Evolutionary conservation across 2,329 filamentous ascomycete genomes (phyloP), one percentile per base, ranked within the genome.

Genomic region (Macrophomina pseudophaseolina): DNA sequence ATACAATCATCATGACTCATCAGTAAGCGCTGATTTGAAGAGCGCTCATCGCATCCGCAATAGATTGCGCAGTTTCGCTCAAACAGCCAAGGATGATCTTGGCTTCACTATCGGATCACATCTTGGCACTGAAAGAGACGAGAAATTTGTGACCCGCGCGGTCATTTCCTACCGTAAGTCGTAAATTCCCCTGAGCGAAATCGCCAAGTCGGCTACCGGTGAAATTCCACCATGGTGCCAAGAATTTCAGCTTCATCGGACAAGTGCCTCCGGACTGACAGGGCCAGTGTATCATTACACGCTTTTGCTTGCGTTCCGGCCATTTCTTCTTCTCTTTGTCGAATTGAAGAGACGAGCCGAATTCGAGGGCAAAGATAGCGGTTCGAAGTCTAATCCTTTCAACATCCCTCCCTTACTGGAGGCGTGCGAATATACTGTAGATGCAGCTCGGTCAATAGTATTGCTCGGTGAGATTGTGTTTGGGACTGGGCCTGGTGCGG

Each of bases 1-100:
- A 32, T 62, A 66, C 32, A 66, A 66, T n/a, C 58, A 66, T 40
- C 65, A 66, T 12, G 65, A 63, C 23, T 46, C 48, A 16, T 62
- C 65, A 11, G 44, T 54, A 6, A 58, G 56, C 40, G 49, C 48
- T 11, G 65, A 66, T 48, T 28, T 66, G 28, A 62, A 63, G 18
- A 49, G 32, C 16, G 56, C 56, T 11, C 58, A 66, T 32, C 46
- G 65, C 1, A 66, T 66, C 6, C 66, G 66, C 23, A 52, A 67
- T 5, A 56, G 32, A 28, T 51, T 67, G 12, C 49, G 51, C 1
- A 35, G 23, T 32, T 67, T 64, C 8, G 40, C 58, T 7, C 40
- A 51, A 12, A 35, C 33, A 2, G 51, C 59, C 9, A 58, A 64
- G 35, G 60, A 67, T 2, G 60, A 67, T n/a, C 52, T 64, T 18